Conservation (phyloP, 2,329 filamentous ascomycete genomes). For the Colletotrichum horii region DNA sequence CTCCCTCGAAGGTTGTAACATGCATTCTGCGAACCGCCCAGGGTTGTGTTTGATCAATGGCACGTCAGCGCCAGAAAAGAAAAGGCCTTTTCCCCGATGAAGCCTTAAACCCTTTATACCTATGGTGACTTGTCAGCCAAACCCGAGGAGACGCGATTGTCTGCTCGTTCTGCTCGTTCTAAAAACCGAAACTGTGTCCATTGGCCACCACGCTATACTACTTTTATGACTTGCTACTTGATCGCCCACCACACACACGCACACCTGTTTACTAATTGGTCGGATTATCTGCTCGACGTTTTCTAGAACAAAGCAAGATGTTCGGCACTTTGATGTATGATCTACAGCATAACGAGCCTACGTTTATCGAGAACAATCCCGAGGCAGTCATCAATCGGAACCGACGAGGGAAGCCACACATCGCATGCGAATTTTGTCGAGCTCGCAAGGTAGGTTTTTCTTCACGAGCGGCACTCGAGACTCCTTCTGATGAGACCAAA, state of each 20-base stretch:
- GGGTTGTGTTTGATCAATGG: background rate
- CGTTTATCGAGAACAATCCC: background rate
- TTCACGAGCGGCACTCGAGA: background rate
- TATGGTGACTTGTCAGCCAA: background rate
- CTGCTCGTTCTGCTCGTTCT: background rate
- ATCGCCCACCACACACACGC: background rate
- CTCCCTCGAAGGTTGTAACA: background rate
- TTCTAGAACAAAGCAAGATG: background rate
- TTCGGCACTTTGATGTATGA: slow-evolving; percentile 14
- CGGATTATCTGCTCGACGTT: background rate
- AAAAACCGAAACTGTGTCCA: background rate
- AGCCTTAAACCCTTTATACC: background rate
- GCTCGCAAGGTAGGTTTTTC: background rate
- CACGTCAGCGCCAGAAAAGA: background rate
- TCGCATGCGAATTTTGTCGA: background rate
- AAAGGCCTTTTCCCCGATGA: background rate
- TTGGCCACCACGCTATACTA: background rate
- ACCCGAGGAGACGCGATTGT: background rate
- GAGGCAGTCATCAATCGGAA: background rate
- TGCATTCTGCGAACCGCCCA: background rate
- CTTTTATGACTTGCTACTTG: background rate
- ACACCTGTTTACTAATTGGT: background rate
- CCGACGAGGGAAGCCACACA: background rate
- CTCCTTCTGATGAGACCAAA: no score
- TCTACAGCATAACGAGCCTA: background rate